phyloP scores from a whole-genome alignment of 73 alveolate genomes.

The Effrenium voratum region DNA sequence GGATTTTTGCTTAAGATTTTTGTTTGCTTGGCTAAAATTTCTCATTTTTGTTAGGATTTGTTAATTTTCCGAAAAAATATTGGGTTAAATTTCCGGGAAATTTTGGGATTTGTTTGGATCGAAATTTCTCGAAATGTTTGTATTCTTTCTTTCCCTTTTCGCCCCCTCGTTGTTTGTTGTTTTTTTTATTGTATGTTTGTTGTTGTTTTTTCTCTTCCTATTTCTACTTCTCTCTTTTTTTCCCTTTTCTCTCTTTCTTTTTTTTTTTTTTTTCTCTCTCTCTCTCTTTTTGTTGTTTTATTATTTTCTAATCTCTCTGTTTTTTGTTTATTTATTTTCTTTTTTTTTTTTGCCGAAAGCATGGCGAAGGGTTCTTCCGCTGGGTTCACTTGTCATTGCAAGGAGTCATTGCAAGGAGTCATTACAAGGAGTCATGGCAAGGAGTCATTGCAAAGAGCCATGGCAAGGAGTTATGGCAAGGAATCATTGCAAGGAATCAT shows the following conservation, averaged over 20 bases:
- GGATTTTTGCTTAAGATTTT: not conserved
- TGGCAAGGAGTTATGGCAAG: no score
- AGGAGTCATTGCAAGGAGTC: no score
- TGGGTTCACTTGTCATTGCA: no score
- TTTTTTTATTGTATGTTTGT: no score
- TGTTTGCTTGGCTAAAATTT: not conserved
- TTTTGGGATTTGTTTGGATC: not conserved
- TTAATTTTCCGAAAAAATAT: not conserved
- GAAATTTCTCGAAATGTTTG: not conserved
- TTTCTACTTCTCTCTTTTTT: not conserved
- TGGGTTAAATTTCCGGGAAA: no score
- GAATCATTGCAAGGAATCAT: no score
- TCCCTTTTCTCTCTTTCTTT: not conserved
- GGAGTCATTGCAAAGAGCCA: no score
- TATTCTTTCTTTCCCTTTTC: not conserved
- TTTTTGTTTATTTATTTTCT: no score
- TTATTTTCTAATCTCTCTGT: not conserved
- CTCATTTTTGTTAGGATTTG: not conserved
- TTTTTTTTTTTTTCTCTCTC: not conserved
- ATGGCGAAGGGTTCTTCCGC: no score
- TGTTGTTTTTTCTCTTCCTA: not conserved
- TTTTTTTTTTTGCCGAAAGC: no score
- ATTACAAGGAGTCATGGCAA: no score
- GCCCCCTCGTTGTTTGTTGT: not conserved
- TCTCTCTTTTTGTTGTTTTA: not conserved